A percentile compares a stretch with the other conserved stretches of the same genome.
Conservation (phyloP, 2,329 filamentous ascomycete species). For the Trichoderma simmonsii region DNA sequence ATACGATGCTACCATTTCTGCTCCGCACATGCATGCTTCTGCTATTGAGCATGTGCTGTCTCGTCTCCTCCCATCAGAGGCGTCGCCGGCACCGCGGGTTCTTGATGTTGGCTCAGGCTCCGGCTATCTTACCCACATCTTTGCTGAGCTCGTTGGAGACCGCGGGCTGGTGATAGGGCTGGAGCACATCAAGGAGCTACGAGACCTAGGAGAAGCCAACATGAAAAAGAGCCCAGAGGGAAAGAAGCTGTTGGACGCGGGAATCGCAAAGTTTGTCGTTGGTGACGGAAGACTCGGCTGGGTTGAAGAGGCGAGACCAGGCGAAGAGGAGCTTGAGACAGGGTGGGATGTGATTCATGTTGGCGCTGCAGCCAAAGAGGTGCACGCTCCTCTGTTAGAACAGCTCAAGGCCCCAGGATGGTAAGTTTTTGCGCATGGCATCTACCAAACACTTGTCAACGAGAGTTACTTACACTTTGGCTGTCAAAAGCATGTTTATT, state of each 20-base stretch:
- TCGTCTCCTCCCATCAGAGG: conserved; percentile 38
- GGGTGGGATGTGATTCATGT: conserved; percentile 95
- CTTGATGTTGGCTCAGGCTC: conserved; percentile 74
- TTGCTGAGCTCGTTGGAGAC: conserved; percentile 70
- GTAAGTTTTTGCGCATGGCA: conserved; percentile 31
- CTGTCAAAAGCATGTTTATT: conserved; percentile 62
- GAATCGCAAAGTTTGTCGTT: conserved; percentile 67
- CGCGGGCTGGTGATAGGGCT: conserved; percentile 61
- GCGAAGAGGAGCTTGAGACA: conserved; percentile 45
- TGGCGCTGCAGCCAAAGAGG: conserved; percentile 73
- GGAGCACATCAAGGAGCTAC: conserved; percentile 67
- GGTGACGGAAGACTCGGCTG: conserved; percentile 69
- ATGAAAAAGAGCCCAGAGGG: conserved; percentile 63
- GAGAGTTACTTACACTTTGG: neutral
- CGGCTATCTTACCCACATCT: conserved; percentile 82
- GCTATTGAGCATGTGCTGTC: conserved; percentile 50
- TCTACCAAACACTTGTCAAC: neutral
- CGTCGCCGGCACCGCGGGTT: conserved; percentile 47
- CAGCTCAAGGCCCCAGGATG: conserved; percentile 78
- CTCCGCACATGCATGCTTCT: conserved; percentile 60
- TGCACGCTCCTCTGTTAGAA: conserved; percentile 69
- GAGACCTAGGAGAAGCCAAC: conserved; percentile 61
- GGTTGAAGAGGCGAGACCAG: conserved; percentile 48
- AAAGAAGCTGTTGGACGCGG: conserved; percentile 55
- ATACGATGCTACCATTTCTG: conserved; percentile 54